Conservation (phyloP, 768 basidiomycete species). For the Mycena sanguinolenta region DNA sequence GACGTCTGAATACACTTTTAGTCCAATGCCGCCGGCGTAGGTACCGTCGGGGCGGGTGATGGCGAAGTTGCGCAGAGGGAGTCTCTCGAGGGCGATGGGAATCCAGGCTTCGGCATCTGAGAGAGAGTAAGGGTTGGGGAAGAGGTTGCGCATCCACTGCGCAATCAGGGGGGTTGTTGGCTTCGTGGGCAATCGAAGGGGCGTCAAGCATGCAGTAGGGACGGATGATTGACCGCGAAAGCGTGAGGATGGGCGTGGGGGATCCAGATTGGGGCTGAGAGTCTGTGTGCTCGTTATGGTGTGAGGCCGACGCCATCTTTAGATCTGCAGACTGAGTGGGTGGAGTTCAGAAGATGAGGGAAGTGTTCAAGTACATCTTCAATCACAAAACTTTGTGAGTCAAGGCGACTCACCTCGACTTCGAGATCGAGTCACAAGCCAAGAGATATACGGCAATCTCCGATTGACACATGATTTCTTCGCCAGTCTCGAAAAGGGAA, state of each 20-base stretch:
- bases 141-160: conserved; percentile 17
- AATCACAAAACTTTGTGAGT: not conserved
- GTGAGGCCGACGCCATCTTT: conserved; percentile 5
- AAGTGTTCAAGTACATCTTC: not conserved
- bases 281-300: conserved; percentile 8
- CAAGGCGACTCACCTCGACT: too few species aligned
- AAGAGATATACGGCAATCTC: not conserved
- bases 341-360: conserved; percentile 4
- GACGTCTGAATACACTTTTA: conserved; percentile 5
- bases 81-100: not conserved
- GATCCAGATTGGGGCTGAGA: conserved; percentile 10
- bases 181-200: conserved; percentile 14
- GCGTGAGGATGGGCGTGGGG: conserved; percentile 18
- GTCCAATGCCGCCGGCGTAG: conserved; percentile 10
- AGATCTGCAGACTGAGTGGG: not conserved
- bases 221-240: conserved; percentile 11
- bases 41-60: conserved; percentile 13
- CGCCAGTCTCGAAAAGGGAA: too few species aligned
- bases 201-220: conserved; percentile 1
- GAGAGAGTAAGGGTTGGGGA: conserved; percentile 11
- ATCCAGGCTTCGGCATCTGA: conserved; percentile 12
- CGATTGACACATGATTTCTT: not conserved
- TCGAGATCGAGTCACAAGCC: not conserved
- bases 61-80: conserved; percentile 1
- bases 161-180: conserved; percentile 17